Percentiles rank a stretch among this genome's conserved stretches.
phyloP scores from a whole-genome alignment of 208 protist genomes.

The Trypanosoma theileri region DNA sequence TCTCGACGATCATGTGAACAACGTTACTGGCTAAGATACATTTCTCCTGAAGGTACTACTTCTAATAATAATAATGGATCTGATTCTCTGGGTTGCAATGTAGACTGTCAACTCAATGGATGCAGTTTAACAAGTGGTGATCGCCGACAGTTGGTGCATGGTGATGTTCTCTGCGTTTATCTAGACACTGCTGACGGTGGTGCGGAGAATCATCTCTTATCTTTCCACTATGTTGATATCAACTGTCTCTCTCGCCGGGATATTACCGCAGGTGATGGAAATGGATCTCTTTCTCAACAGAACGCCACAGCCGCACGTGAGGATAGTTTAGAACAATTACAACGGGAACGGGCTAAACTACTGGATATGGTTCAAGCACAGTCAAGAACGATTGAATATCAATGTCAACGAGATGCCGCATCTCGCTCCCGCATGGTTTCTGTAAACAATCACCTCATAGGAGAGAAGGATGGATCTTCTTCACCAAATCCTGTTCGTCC shows the following conservation, averaged over 20 bases:
- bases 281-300: conserved; percentile 40
- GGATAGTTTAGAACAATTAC: conserved; percentile 57
- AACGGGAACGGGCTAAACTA: conserved; percentile 60
- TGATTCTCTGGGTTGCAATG: too few relatives aligned
- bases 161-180: conserved; percentile 65
- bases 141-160: conserved; percentile 54
- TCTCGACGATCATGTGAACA: conserved; percentile 58
- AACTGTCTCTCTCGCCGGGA: conserved; percentile 50
- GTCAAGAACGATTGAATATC: conserved; percentile 53
- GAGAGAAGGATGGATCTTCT: conserved; percentile 20
- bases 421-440: conserved; percentile 39
- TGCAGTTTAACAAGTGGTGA: conserved; percentile 36
- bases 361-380: conserved; percentile 61
- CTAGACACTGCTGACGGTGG: conserved; percentile 34
- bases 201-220: conserved; percentile 45
- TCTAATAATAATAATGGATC: conserved; percentile 14
- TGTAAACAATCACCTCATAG: conserved; percentile 7
- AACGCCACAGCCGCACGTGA: conserved; percentile 34
- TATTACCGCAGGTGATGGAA: conserved; percentile 36
- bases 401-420: conserved; percentile 33
- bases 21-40: conserved; percentile 54
- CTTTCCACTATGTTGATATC: conserved; percentile 75
- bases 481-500: conserved; percentile 15
- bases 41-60: conserved; percentile 26
- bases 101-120: conserved; percentile 65